phyloP scores from a whole-genome alignment of 768 basidiomycete genomes.

The Grammothele lineata region DNA sequence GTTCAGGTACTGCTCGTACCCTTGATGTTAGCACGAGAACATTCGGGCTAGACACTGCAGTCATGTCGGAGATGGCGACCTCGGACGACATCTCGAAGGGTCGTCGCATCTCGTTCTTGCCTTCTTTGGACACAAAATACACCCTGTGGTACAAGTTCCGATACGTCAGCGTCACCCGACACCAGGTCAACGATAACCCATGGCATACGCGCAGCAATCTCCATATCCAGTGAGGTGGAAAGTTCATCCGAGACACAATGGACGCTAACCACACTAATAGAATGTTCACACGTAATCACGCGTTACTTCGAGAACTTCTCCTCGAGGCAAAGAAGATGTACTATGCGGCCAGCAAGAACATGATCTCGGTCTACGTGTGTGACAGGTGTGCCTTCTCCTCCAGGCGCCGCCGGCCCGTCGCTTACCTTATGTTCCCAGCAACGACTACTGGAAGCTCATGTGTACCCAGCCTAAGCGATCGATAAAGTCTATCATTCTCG shows the following conservation, averaged over 20 bases:
- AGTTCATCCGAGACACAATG: neutral
- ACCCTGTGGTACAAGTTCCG: slow-evolving; percentile 44
- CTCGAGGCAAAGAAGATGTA: slow-evolving; percentile 53
- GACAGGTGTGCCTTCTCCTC: slow-evolving; percentile 30
- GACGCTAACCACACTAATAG: slow-evolving; percentile 25
- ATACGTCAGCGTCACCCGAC: slow-evolving; percentile 30
- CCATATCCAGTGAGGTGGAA: slow-evolving; percentile 35
- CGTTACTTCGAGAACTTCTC: slow-evolving; percentile 46
- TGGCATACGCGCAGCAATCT: slow-evolving; percentile 39
- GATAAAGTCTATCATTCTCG: slow-evolving; percentile 66
- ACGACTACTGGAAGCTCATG: slow-evolving; percentile 49
- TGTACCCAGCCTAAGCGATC: slow-evolving; percentile 61
- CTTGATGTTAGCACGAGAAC: slow-evolving; percentile 12
- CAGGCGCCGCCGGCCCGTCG: neutral
- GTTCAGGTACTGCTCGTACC: slow-evolving; percentile 10
- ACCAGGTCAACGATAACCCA: slow-evolving; percentile 30
- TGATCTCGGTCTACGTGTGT: slow-evolving; percentile 51
- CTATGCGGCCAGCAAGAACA: slow-evolving; percentile 45
- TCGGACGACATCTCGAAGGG: slow-evolving; percentile 7
- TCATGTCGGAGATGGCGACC: neutral
- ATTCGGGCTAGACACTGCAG: slow-evolving; percentile 2
- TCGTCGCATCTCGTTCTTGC: slow-evolving; percentile 11
- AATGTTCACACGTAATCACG: slow-evolving; percentile 45
- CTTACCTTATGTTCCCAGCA: slow-evolving; percentile 1
- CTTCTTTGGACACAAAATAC: slow-evolving; percentile 27